Evolutionary conservation across 495 filamentous ascomycete species (phyloP).

Genomic region (Aspergillus sclerotiicarbonarius): DNA sequence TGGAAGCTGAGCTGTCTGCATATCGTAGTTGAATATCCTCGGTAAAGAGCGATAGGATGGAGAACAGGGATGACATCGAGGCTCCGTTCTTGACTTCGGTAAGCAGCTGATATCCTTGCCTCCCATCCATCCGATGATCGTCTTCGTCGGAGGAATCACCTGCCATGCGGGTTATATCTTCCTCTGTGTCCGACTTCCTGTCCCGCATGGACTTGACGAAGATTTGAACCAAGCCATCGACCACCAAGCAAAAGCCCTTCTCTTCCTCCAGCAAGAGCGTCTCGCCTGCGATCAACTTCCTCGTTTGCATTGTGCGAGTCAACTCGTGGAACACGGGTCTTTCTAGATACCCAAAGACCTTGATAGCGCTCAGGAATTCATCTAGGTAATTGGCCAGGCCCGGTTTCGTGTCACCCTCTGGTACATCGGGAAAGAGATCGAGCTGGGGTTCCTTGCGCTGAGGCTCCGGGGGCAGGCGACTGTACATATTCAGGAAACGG

Average conservation of each 20-base stretch:
- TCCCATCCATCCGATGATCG: conserved; percentile 54
- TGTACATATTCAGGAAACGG: conserved; percentile 92
- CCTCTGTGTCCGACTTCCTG: conserved; percentile 32
- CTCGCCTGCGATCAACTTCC: conserved; percentile 93
- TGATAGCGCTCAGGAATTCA: conserved; percentile 98
- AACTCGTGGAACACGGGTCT: conserved; percentile 96
- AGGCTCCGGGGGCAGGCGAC: conserved; percentile 86
- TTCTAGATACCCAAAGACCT: conserved; percentile 97
- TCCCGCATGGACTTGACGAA: conserved; percentile 89
- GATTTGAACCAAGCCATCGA: conserved; percentile 95
- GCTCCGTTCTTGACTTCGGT: conserved; percentile 98
- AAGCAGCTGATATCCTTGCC: conserved; percentile 84
- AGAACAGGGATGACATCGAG: conserved; percentile 97
- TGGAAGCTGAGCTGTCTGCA: conserved; percentile 43
- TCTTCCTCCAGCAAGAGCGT: conserved; percentile 94
- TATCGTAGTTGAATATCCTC: conserved; percentile 84
- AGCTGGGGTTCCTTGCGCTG: conserved; percentile 94
- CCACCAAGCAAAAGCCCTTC: conserved; percentile 95
- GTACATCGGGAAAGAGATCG: conserved; percentile 89
- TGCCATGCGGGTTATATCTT: conserved; percentile 20
- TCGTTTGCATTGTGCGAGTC: conserved; percentile 95
- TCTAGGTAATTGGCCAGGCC: conserved; percentile 93
- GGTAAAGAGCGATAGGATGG: conserved; percentile 93
- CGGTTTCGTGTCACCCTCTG: conserved; percentile 85
- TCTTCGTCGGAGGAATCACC: conserved; percentile 63